These are phyloP conservation scores for Colletotrichum musicola DNA, from an alignment of 2,329 filamentous ascomycete genomes.

Conservation along the genomic window DNA sequence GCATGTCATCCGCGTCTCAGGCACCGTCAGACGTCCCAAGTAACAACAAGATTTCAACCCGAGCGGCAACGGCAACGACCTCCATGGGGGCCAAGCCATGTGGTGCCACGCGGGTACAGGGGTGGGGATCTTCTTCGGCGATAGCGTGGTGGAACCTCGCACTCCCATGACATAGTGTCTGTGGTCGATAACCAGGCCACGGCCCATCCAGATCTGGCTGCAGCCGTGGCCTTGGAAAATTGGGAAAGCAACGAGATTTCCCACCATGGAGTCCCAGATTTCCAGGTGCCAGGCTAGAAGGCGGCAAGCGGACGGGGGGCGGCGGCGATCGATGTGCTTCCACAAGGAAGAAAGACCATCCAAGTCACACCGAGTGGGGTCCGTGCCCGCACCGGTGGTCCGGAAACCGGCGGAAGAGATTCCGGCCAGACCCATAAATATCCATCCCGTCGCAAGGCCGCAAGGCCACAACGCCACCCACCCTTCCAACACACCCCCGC, in stretches of 20 bases:
- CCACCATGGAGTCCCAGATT: not conserved
- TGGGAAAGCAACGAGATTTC: not conserved
- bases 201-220: constrained; percentile 2
- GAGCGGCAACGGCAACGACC: not conserved
- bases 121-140: constrained; percentile 1
- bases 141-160: constrained; percentile 12
- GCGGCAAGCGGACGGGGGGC: not conserved
- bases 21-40: not conserved
- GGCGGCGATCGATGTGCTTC: constrained; percentile 11
- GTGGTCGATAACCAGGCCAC: too few species aligned
- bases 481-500: not conserved
- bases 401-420: constrained; percentile 34
- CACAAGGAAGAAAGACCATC: not conserved
- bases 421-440: constrained; percentile 20
- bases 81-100: not conserved
- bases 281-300: too few species aligned
- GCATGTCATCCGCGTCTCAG: not conserved
- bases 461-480: constrained; percentile 24
- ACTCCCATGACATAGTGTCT: not conserved
- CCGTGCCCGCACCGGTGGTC: constrained; percentile 28
- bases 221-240: not conserved
- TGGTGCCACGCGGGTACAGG: not conserved
- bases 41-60: too few species aligned
- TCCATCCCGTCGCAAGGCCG: not conserved
- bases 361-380: constrained; percentile 30